Base-by-base conservation (phyloP, 2,329 filamentous ascomycete species). In the Cordyceps javanica region DNA sequence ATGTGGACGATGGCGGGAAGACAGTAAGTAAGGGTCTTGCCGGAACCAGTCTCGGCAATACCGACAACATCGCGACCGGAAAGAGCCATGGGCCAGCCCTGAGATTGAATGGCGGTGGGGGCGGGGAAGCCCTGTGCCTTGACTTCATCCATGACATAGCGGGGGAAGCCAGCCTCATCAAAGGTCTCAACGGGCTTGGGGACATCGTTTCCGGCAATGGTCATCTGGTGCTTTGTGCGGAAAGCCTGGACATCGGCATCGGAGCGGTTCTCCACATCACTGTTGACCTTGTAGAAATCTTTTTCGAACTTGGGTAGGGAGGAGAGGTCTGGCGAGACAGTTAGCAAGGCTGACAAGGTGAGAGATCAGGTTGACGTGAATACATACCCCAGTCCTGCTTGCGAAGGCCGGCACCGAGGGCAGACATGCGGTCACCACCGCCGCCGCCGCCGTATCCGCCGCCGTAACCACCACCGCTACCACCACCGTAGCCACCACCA, bases 1-100 rank as follows among this genome's bases (percentile, higher is more conserved):
- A 99, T 99, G 82, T 99, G 94, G 61, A 99, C 94, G 65, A 99
- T 99, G 58, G 94, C 90, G 59, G 94, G 94, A 65, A 99, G 85
- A 77, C 93, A 97, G 80, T 99, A 99, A 55, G 92, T 97, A 64
- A 99, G 82, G 5, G 94, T 99, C 87, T 99, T 99, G 82, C 94
- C 94, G 63, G 94, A 99, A 73, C 94, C 94, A 60, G 94, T 99
- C 82, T 99, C 94, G 68, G 94, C 94, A 78, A 99, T 96, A 86
- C 94, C 94, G 68, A 97, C 93, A 60, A 97, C 93, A 73, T 99
- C 94, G 67, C 94, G 93, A 78, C 94, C 94, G 66, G 93, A 95
- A 53, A 99, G 86, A 70, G 94, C 92, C 94, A 97, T 97, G 62
- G 94, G 94, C 94, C 94, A 97, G 62, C 94, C 94, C 74, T 97